phyloP scores from a whole-genome alignment of 768 basidiomycete species.

The Albatrellus ellisii region DNA sequence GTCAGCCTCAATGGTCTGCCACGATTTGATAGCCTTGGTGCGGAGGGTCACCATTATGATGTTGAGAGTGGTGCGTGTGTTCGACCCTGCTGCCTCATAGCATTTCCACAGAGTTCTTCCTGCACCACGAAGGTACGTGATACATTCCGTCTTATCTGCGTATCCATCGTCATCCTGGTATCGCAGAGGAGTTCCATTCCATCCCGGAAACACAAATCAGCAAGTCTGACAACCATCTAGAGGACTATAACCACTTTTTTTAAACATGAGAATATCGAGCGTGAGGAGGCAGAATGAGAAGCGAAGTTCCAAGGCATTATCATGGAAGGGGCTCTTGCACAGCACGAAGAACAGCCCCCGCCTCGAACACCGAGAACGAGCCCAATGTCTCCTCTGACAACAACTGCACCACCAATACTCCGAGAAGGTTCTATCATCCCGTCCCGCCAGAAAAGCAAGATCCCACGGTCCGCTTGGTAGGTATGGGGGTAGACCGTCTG shows the following conservation, averaged over 20 bases:
- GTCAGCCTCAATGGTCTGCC: constrained; percentile 69
- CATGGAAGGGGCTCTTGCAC: constrained; percentile 51
- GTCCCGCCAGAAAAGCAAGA: constrained; percentile 57
- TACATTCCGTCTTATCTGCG: background rate
- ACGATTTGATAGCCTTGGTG: constrained; percentile 72
- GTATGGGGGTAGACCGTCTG: no score
- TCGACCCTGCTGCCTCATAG: constrained; percentile 3
- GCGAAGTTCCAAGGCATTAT: constrained; percentile 74
- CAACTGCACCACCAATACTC: constrained; percentile 17
- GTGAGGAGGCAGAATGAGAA: constrained; percentile 70
- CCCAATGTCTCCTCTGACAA: constrained; percentile 7
- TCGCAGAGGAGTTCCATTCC: constrained; percentile 75
- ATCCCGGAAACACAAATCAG: constrained; percentile 98
- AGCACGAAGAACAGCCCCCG: constrained; percentile 25
- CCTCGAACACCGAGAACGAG: constrained; percentile 1
- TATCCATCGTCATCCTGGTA: no score
- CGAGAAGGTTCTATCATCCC: constrained; percentile 31
- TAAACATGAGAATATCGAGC: constrained; percentile 79
- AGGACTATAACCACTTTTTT: constrained; percentile 88
- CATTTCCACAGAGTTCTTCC: constrained; percentile 74
- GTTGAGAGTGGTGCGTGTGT: constrained; percentile 64
- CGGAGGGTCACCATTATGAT: constrained; percentile 89
- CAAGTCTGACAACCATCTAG: constrained; percentile 85
- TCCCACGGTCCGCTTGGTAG: constrained; percentile 48
- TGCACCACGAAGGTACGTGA: constrained; percentile 85